Base-by-base conservation (phyloP, 2,329 filamentous ascomycete species). In the Nigrospora oryzae region DNA sequence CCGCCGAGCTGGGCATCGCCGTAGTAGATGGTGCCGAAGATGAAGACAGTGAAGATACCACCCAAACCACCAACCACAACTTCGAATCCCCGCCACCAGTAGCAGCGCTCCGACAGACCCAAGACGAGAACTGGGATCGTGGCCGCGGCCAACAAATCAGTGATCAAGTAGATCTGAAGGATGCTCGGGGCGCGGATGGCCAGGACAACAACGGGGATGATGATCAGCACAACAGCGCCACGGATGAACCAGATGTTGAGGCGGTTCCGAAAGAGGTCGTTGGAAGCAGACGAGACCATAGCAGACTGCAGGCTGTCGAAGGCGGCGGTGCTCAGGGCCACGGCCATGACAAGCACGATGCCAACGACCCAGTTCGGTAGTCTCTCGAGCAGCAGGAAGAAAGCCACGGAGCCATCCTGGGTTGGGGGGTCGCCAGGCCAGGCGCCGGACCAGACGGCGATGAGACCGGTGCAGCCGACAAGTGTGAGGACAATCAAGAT, bases 231-330 rank as follows among this genome's bases (percentile, higher is more conserved):
- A 23, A 93, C 86, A 36, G 71, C 71, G 15, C 58, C 72, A 39
- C 87, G 83, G 53, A 91, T 84, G 62, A 72, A 77, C 79, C 85
- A 86, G 51, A 90, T 77, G 56, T 81, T 83, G 45, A 93, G 77
- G 48, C 76, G 79, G 72, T 93, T 93, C 55, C 86, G 81, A 74
- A 91, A 91, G 13, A 93, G 65, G 59, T 93, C 87, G 67, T 91
- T 91, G 52, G 84, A 89, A 13, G 83, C 84, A 0, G 84, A 86
- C n/a, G 84, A 88, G 8, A 91, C 83, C 83, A 93, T 89, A 53
- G 87, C 84, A 2, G 82, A 85, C 64, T 91, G 88, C 34, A 91
- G 72, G 49, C 77, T 84, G 69, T 93, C 87, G 51, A 93, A 91
- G 0, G 86, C 81, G 1, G 87, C 83, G 3, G 84, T 88, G 56